A percentile compares a stretch with the other conserved stretches of the same genome.
Evolutionary conservation across 2,329 filamentous ascomycete genomes (phyloP).

Genomic region (Aspergillus niger): DNA sequence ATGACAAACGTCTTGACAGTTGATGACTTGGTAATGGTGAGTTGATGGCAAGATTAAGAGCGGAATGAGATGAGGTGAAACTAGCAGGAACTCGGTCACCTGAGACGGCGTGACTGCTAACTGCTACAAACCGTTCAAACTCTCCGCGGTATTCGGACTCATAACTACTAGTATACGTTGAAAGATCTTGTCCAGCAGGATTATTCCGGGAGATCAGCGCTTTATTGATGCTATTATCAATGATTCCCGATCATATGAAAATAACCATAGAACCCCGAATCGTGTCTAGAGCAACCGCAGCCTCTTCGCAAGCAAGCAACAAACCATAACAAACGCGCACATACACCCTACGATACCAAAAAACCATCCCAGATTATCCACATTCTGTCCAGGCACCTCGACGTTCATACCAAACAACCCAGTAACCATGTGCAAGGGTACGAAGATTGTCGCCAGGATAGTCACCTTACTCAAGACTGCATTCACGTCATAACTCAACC

Average conservation of each 20-base stretch:
- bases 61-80: not conserved
- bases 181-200: no score
- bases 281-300: conserved; percentile 36
- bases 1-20: not conserved
- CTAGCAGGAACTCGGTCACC: not conserved
- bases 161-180: no score
- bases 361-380: conserved; percentile 44
- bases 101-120: not conserved
- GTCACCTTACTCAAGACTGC: conserved; percentile 90
- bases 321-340: conserved; percentile 39
- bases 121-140: no score
- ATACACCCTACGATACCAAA: conserved; percentile 51
- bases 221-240: no score
- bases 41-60: not conserved
- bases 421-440: conserved; percentile 88
- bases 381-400: conserved; percentile 44
- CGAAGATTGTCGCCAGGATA: conserved; percentile 84
- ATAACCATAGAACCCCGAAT: no score
- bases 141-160: no score
- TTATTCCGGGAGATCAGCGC: no score
- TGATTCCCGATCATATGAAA: no score
- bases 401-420: conserved; percentile 56
- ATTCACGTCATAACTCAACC: conserved; percentile 82
- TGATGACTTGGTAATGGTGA: not conserved
- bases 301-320: conserved; percentile 37